Evolutionary conservation across 768 basidiomycete genomes (phyloP).

Genomic region (Psilocybe sp.): DNA sequence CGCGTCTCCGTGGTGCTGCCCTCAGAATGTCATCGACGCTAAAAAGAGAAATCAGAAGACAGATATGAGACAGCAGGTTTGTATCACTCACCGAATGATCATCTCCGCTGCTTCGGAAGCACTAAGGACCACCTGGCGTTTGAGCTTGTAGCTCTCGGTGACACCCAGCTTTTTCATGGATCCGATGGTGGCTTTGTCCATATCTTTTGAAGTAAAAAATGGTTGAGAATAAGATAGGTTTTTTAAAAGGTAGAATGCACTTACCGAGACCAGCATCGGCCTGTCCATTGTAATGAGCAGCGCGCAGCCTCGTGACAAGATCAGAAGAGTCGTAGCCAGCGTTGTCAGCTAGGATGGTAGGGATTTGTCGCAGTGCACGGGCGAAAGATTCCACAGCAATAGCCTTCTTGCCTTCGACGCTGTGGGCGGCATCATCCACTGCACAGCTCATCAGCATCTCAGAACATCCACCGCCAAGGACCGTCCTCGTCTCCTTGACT

Average conservation of each 20-base stretch:
- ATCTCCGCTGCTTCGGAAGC: slow-evolving; percentile 98
- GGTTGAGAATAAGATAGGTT: too few species aligned
- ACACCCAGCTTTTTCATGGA: slow-evolving; percentile 88
- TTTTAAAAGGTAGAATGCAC: too few species aligned
- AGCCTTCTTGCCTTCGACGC: slow-evolving; percentile 91
- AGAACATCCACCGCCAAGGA: slow-evolving; percentile 94
- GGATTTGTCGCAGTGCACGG: slow-evolving; percentile 88
- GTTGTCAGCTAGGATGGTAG: slow-evolving; percentile 95
- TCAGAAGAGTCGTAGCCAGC: slow-evolving; percentile 98
- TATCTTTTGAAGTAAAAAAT: too few species aligned
- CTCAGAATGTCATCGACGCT: slow-evolving; percentile 93
- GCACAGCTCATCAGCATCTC: slow-evolving; percentile 98
- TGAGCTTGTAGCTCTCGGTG: slow-evolving; percentile 97
- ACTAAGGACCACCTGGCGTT: slow-evolving; percentile 90
- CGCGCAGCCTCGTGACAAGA: slow-evolving; percentile 83
- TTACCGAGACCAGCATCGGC: slow-evolving; percentile 84
- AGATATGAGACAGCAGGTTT: slow-evolving; percentile 1
- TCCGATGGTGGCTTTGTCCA: slow-evolving; percentile 81
- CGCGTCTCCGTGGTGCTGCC: slow-evolving; percentile 80
- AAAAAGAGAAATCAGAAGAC: neutral
- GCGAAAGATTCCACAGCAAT: slow-evolving; percentile 93
- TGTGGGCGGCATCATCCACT: slow-evolving; percentile 84
- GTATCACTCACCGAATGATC: slow-evolving; percentile 77
- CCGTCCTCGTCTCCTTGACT: slow-evolving; percentile 92
- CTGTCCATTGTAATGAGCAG: slow-evolving; percentile 91